Base-by-base conservation (phyloP, 2,329 filamentous ascomycete species). In the Colletotrichum kahawae region DNA sequence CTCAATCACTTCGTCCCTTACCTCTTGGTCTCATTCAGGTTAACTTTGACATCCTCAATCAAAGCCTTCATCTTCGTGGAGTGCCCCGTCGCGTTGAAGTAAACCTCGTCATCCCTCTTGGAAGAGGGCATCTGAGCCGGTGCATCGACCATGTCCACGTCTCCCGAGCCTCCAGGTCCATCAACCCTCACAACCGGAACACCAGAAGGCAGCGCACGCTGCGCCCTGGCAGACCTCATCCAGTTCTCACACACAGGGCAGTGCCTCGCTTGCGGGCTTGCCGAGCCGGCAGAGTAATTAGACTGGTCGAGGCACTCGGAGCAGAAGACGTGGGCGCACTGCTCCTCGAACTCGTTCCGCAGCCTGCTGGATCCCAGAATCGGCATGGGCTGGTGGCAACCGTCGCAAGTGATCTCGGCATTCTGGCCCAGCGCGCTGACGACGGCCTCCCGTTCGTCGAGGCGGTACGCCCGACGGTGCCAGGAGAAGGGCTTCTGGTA, bases 401-500 rank as follows among this genome's bases (percentile, higher is more conserved):
- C 78, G 1, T 76, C 69, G 71, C 83, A 84, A 1, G 64, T 78
- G 18, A 78, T 74, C 31, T 84, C 80, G 4, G 67, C 79, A 21
- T 77, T 77, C 12, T 64, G 71, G 6, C 79, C 82, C 12, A 79
- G 27, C 13, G 77, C 79, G 10, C 57, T 56, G 12, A 79, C 65
- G 13, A 78, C 43, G 7, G 79, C 81, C 59, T 84, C 81, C 68
- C 79, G 77, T 51, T 84, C 84, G n/a, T 87, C 82, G 5, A 71
- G 72, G 2, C 56, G 48, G 27, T 74, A 74, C 57, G 57, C 67
- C 5, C 81, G 80, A 31, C 80, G 82, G 56, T 79, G 79, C 87
- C 87, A 88, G 2, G 85, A 86, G 59, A 87, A 86, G 0, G 78
- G 80, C 43, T 86, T 83, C 74, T 88, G 87, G 76, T 82, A 87